These are phyloP conservation scores for Chernovozyma aurita DNA, from an alignment of 1,139 yeast genomes.

Conservation along the genomic window DNA sequence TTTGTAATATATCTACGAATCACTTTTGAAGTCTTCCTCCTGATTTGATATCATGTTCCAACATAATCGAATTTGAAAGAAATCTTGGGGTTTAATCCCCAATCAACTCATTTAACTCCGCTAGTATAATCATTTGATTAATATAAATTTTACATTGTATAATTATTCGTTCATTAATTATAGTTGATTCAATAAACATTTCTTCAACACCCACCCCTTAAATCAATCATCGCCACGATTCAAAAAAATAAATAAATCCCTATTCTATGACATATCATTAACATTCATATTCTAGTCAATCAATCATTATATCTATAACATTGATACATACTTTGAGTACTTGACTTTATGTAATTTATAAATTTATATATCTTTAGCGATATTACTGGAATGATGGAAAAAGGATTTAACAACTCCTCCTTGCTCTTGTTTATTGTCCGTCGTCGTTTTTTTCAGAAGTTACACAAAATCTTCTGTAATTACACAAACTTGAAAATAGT, in stretches of 20 bases:
- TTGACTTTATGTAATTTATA: slow-evolving; percentile 4
- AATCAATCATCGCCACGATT: slow-evolving; percentile 3
- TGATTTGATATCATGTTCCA: no score
- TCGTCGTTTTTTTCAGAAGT: not conserved
- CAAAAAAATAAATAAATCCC: not conserved
- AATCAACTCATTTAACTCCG: no score
- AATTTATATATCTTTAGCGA: slow-evolving; percentile 4
- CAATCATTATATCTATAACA: not conserved
- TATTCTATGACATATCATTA: not conserved
- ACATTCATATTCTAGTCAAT: not conserved
- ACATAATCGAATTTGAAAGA: no score
- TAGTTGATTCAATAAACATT: no score
- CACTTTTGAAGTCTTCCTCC: no score
- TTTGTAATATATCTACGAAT: no score
- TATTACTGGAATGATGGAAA: not conserved
- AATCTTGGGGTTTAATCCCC: no score
- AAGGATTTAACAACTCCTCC: not conserved
- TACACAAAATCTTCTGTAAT: slow-evolving; percentile 1
- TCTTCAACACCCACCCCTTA: slow-evolving; percentile 1
- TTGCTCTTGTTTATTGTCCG: slow-evolving; percentile 2
- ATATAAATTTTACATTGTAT: no score
- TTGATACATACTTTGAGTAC: slow-evolving; percentile 4
- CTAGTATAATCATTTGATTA: no score
- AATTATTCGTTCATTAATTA: no score
- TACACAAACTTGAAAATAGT: slow-evolving; percentile 2